These are phyloP conservation scores for Stephania cephalantha DNA, from an alignment of 164 flowering plant species.

Conservation along the genomic window DNA sequence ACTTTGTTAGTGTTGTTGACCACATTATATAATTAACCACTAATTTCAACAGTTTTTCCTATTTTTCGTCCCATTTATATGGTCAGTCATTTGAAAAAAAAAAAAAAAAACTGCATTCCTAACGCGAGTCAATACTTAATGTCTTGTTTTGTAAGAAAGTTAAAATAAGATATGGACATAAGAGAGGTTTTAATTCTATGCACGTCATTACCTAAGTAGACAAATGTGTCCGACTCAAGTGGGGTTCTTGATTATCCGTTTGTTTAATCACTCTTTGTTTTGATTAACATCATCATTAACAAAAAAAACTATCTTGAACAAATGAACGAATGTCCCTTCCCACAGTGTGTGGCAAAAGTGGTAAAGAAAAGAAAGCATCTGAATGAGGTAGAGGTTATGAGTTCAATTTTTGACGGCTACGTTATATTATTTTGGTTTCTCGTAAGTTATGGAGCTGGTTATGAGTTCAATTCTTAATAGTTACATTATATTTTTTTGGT, in stretches of 20 bases:
- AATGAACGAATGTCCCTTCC: too few species aligned
- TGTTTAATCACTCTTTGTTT: slow-evolving; percentile 6
- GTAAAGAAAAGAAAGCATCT: too few species aligned
- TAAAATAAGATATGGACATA: not conserved
- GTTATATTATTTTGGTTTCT: too few species aligned
- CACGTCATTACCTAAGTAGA: slow-evolving; percentile 14
- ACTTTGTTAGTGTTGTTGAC: not conserved
- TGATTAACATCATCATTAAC: not conserved
- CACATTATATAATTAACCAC: not conserved
- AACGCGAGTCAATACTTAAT: not conserved
- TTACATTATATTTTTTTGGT: too few species aligned
- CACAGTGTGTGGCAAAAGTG: too few species aligned
- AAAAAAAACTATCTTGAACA: not conserved
- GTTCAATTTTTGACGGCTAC: too few species aligned
- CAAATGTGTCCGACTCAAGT: slow-evolving; percentile 11
- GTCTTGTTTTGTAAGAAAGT: not conserved
- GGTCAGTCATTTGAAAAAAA: not conserved
- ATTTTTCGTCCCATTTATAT: too few species aligned
- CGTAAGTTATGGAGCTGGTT: too few species aligned
- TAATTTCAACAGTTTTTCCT: not conserved
- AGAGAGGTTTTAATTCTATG: slow-evolving; percentile 3
- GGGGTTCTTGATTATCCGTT: slow-evolving; percentile 7
- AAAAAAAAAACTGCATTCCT: not conserved
- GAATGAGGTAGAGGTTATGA: too few species aligned
- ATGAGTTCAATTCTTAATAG: too few species aligned